Percentiles rank a stretch among this genome's conserved stretches.
These are phyloP conservation scores for Tetracladium marchalianum DNA, from an alignment of 495 filamentous ascomycete species.

Conservation along the genomic window DNA sequence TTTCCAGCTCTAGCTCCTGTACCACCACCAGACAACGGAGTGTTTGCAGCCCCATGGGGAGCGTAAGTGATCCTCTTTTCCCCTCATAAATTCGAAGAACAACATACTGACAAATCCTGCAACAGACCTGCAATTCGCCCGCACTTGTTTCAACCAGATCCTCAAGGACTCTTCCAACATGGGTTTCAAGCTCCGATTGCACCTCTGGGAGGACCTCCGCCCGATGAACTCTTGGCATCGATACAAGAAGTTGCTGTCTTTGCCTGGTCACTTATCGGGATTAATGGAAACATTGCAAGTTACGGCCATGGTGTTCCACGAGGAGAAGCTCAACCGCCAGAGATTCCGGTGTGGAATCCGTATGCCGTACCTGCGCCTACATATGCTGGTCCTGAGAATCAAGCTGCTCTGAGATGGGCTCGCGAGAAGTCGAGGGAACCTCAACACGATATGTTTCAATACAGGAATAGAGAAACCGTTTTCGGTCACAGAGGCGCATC, in stretches of 20 bases:
- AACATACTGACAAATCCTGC: too few species aligned
- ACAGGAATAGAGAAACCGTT: too few species aligned
- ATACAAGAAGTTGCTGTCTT: slow-evolving; percentile 81
- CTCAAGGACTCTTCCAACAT: slow-evolving; percentile 28
- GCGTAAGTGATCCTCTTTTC: slow-evolving; percentile 28
- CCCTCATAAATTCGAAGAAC: slow-evolving; percentile 21
- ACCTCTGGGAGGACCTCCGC: slow-evolving; percentile 36
- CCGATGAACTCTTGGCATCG: slow-evolving; percentile 61
- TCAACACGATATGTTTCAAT: background rate
- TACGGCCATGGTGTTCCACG: slow-evolving; percentile 52
- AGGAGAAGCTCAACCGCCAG: slow-evolving; percentile 47
- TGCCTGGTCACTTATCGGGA: slow-evolving; percentile 71
- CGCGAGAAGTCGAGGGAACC: slow-evolving; percentile 3
- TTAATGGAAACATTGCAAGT: slow-evolving; percentile 64
- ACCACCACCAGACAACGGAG: slow-evolving; percentile 48
- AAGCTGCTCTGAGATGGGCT: slow-evolving; percentile 11
- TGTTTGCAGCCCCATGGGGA: slow-evolving; percentile 75
- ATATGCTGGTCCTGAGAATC: slow-evolving; percentile 10
- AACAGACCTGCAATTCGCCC: slow-evolving; percentile 10
- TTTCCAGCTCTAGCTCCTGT: slow-evolving; percentile 34
- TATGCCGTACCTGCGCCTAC: slow-evolving; percentile 4
- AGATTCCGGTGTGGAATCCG: slow-evolving; percentile 45
- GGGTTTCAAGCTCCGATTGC: slow-evolving; percentile 8
- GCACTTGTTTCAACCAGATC: slow-evolving; percentile 14
- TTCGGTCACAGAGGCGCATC: too few species aligned